A percentile compares a stretch with the other conserved stretches of the same genome.
Evolutionary conservation across 2,329 filamentous ascomycete genomes (phyloP).

Genomic region (Fusarium brevicatenulatum): DNA sequence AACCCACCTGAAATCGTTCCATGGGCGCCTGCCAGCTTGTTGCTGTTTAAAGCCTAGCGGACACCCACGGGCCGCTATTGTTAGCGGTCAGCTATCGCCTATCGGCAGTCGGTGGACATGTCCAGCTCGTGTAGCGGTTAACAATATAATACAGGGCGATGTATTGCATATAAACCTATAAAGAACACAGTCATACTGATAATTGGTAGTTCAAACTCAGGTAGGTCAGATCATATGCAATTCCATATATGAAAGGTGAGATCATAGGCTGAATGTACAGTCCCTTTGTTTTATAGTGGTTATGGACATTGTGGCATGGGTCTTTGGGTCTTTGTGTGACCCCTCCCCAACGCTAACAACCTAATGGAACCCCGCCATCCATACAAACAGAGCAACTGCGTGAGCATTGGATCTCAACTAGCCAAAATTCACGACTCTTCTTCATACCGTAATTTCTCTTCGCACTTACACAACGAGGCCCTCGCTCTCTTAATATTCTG

Average conservation of each 20-base stretch:
- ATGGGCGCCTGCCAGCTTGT: slow-evolving; percentile 31
- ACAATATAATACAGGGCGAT: neutral
- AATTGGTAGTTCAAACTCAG: neutral
- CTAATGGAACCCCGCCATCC: slow-evolving; percentile 37
- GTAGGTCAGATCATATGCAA: neutral
- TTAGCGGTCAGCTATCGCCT: slow-evolving; percentile 28
- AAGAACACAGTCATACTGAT: neutral
- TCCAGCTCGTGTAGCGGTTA: slow-evolving; percentile 24
- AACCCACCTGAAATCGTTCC: slow-evolving; percentile 4
- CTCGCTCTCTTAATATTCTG: neutral
- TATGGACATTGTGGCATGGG: slow-evolving; percentile 28
- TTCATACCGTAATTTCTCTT: slow-evolving; percentile 23
- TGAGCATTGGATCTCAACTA: slow-evolving; percentile 27
- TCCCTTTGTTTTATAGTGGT: slow-evolving; percentile 10
- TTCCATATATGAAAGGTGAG: neutral
- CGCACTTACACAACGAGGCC: slow-evolving; percentile 14
- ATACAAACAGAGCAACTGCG: slow-evolving; percentile 27
- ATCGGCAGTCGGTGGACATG: slow-evolving; percentile 3
- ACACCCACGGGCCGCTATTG: slow-evolving; percentile 31
- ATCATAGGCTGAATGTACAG: neutral
- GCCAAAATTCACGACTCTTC: slow-evolving; percentile 31
- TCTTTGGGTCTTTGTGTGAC: slow-evolving; percentile 21
- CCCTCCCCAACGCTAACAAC: slow-evolving; percentile 30
- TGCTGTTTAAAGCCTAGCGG: slow-evolving; percentile 41
- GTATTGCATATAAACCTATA: neutral